Conservation (phyloP, 148 eudicot species). For the Rhododendron molle region DNA sequence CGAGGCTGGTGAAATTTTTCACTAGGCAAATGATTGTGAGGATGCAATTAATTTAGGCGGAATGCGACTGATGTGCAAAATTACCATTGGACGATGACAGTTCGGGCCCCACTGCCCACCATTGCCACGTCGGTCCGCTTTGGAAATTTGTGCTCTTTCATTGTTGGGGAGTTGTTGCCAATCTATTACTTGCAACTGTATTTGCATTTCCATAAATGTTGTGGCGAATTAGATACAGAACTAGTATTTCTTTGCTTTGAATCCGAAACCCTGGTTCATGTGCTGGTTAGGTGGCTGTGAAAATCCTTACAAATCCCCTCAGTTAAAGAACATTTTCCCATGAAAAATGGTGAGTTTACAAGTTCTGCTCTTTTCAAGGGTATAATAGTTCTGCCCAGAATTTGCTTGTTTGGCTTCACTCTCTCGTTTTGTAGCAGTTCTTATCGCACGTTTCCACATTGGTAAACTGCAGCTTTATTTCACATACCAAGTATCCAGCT, state of each 20-base stretch:
- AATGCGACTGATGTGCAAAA: background rate
- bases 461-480: no score
- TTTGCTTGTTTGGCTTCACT: background rate
- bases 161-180: background rate
- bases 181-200: no score
- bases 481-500: no score
- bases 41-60: background rate
- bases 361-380: background rate
- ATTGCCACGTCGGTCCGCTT: background rate
- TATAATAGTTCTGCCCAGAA: background rate
- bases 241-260: background rate
- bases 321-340: background rate
- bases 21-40: background rate
- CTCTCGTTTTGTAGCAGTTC: background rate
- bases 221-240: background rate
- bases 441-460: background rate
- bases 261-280: background rate
- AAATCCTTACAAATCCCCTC: background rate
- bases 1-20: background rate
- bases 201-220: background rate
- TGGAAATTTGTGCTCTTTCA: background rate
- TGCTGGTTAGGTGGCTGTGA: background rate
- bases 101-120: background rate
- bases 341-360: background rate
- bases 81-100: background rate